Evolutionary conservation across 2,329 filamentous ascomycete genomes (phyloP), one percentile per base, ranked within the genome.

Genomic region (Beauveria pseudobassiana): DNA sequence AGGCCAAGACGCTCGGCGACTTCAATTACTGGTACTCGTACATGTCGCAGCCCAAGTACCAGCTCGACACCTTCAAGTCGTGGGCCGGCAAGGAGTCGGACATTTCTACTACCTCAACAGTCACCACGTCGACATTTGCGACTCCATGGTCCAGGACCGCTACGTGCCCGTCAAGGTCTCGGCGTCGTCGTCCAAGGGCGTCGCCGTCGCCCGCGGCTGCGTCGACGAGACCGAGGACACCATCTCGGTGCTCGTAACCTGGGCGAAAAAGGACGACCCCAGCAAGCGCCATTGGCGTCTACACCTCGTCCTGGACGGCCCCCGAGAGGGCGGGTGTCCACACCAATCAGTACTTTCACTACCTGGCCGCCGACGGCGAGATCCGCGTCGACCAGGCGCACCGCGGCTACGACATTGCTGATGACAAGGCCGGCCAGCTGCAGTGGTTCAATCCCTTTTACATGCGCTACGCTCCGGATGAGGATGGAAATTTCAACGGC

Each of bases 1-100:
- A 88, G 68, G 90, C 91, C 16, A 78, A 85, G 71, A 86, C 81
- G 59, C 80, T 97, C 8, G 93, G 93, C 66, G 91, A 96, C 77
- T 97, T 97, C 85, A 96, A 96, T 81, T 97, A 97, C 82, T 97
- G 96, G 74, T 97, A 96, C 82, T 89, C 85, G 69, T 97, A 97
- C 83, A 96, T 96, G 92, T 91, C 87, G 55, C 92, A 96, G 80
- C 90, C 88, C 64, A 96, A 96, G 78, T 91, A 83, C 56, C 92
- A 96, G 77, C 84, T 96, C 53, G 90, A 96, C 80, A 96, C 92
- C 0, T 96, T 96, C 86, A 93, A 91, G 76, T 89, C 91, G 3
- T 96, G 92, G 92, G 93, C 93, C 0, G 93, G 93, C 65, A 86
- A 88, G 69, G 92, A 96, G 68, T 93, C 88, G 34, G 93, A 97